These are phyloP conservation scores for Bacterosira constricta DNA, from an alignment of 108 stramenopile species.

Conservation along the genomic window DNA sequence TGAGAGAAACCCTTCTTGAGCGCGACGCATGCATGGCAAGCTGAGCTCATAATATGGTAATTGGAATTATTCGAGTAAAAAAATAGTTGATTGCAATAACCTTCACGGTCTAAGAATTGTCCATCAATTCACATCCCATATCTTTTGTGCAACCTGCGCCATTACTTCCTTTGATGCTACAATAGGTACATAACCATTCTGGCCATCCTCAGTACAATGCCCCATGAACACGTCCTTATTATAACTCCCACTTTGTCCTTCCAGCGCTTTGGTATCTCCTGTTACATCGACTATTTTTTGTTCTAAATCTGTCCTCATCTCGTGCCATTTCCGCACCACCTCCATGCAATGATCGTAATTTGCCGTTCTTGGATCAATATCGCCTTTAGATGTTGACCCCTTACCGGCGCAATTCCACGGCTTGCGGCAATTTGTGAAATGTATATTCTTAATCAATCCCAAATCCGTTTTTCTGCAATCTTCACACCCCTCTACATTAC, in stretches of 20 bases:
- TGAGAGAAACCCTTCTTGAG: neutral
- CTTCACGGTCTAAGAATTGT: no score
- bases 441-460: conserved; percentile 49
- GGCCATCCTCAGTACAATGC: conserved; percentile 54
- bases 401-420: conserved; percentile 63
- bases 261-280: conserved; percentile 17
- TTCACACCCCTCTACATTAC: conserved; percentile 34
- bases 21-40: no score
- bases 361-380: conserved; percentile 46
- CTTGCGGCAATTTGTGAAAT: conserved; percentile 71
- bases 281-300: conserved; percentile 38
- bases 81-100: no score
- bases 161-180: conserved; percentile 23
- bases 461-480: conserved; percentile 56
- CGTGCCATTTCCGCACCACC: conserved; percentile 54
- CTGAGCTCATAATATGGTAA: no score
- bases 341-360: conserved; percentile 62
- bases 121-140: no score
- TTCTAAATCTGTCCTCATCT: conserved; percentile 58
- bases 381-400: neutral
- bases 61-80: no score
- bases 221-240: conserved; percentile 59
- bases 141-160: neutral
- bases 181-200: conserved; percentile 45
- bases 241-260: conserved; percentile 51